phyloP scores from a whole-genome alignment of 805 yeast species.

The Barnettozyma siamensis region DNA sequence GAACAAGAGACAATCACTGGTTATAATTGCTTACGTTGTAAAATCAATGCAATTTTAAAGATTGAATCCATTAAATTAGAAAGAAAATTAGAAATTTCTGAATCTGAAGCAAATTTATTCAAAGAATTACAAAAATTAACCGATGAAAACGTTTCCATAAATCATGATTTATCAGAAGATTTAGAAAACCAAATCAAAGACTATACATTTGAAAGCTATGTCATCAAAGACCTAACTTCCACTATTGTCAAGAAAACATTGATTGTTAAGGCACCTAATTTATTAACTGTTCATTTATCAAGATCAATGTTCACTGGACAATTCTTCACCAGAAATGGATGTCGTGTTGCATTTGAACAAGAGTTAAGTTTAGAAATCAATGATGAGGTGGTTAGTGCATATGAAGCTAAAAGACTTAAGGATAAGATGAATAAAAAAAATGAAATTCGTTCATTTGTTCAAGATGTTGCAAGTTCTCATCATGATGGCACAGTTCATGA shows the following conservation, averaged over 20 bases:
- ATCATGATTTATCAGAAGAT: conserved; percentile 56
- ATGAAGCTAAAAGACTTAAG: conserved; percentile 24
- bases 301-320: conserved; percentile 73
- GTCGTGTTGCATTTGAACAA: conserved; percentile 64
- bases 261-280: conserved; percentile 60
- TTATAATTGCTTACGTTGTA: conserved; percentile 75
- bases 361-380: conserved; percentile 43
- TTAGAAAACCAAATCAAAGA: conserved; percentile 41
- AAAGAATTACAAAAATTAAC: conserved; percentile 32
- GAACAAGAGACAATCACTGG: conserved; percentile 68
- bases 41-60: conserved; percentile 38
- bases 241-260: conserved; percentile 62
- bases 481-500: conserved; percentile 13
- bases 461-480: conserved; percentile 4
- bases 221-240: conserved; percentile 45
- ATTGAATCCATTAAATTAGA: conserved; percentile 25
- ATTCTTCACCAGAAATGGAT: conserved; percentile 65
- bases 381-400: conserved; percentile 25
- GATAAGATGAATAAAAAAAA: conserved; percentile 21
- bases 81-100: conserved; percentile 11
- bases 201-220: conserved; percentile 40
- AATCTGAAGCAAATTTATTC: conserved; percentile 30
- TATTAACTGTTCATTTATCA: conserved; percentile 77
- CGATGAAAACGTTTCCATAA: conserved; percentile 38
- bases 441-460: background rate